phyloP scores from a whole-genome alignment of 208 protist genomes.

The Acanthamoeba castellanii region DNA sequence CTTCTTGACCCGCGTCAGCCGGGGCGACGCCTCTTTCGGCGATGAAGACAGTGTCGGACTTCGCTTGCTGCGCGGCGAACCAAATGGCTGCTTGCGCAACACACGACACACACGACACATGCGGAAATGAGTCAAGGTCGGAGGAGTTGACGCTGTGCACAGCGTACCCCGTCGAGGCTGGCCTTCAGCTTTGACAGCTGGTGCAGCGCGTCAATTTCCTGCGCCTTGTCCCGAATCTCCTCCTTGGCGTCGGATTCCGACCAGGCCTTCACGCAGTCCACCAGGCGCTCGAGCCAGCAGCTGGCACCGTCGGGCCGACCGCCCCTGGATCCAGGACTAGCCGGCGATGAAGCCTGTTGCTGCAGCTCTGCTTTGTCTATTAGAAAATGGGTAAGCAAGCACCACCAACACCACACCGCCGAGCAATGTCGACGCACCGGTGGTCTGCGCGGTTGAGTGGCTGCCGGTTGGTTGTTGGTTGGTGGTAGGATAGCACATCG shows the following conservation, averaged over 20 bases:
- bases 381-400: no score
- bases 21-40: neutral
- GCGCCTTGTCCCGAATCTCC: neutral
- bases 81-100: neutral
- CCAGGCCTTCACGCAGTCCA: neutral
- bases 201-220: conserved; percentile 42
- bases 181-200: conserved; percentile 17
- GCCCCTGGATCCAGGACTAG: no score
- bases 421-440: no score
- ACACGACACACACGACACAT: neutral
- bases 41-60: neutral
- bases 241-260: neutral
- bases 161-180: conserved; percentile 7
- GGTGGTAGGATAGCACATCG: neutral
- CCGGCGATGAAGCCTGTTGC: no score
- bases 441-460: neutral
- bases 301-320: neutral
- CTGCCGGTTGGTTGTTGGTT: neutral
- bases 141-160: neutral
- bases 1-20: neutral
- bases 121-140: neutral
- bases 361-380: no score
- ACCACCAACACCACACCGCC: no score
- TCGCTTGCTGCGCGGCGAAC: neutral
- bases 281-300: conserved; percentile 11